These are phyloP conservation scores for Solanum dulcamara DNA, from an alignment of 257 asterid species.

Conservation along the genomic window DNA sequence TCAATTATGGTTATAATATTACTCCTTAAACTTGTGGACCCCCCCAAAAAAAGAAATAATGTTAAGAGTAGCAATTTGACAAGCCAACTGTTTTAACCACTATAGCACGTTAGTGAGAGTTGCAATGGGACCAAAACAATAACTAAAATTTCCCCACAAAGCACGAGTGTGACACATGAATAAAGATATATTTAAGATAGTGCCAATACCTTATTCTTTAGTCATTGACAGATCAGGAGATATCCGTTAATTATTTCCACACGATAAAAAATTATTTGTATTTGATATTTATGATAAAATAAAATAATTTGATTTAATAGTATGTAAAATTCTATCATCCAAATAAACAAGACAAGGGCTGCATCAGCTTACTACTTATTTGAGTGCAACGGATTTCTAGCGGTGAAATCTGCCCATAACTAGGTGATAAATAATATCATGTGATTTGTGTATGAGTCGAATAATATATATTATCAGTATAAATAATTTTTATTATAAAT, in stretches of 20 bases:
- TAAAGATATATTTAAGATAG: neutral
- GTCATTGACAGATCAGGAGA: neutral
- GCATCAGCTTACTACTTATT: neutral
- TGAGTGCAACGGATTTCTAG: neutral
- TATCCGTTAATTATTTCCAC: neutral
- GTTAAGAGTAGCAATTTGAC: neutral
- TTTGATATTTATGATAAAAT: neutral
- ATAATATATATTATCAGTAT: too few species aligned
- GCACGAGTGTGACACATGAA: neutral
- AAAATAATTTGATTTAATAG: neutral
- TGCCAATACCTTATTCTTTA: neutral
- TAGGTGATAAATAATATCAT: neutral
- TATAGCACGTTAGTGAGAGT: neutral
- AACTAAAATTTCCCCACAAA: neutral
- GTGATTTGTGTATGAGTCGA: too few species aligned
- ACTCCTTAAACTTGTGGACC: neutral
- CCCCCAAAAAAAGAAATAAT: neutral
- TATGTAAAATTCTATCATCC: neutral
- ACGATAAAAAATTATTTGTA: neutral
- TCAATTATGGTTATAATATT: neutral
- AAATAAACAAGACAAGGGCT: neutral
- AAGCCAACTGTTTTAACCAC: neutral
- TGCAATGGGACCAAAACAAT: neutral
- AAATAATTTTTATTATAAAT: too few species aligned
- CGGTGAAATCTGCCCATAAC: neutral